These are phyloP conservation scores for Paramecium primaurelia DNA, from an alignment of 73 alveolate species.

Conservation along the genomic window DNA sequence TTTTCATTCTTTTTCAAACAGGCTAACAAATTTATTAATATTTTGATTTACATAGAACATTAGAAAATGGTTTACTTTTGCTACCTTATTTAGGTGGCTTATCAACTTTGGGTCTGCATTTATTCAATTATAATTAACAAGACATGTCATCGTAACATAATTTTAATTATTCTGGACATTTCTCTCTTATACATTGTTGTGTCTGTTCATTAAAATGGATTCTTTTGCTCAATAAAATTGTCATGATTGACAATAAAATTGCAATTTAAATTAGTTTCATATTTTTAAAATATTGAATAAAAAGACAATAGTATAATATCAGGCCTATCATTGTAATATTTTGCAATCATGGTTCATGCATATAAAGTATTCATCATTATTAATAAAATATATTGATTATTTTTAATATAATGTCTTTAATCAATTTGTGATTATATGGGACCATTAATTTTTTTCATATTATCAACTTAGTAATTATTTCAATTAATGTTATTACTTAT, in stretches of 20 bases:
- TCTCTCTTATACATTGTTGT: neutral
- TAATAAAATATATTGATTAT: neutral
- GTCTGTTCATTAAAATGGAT: neutral
- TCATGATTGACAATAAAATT: neutral
- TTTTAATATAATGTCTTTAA: neutral
- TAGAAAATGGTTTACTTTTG: neutral
- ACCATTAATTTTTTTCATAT: neutral
- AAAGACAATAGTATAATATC: neutral
- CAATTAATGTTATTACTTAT: too few relatives aligned
- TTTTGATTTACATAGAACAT: neutral
- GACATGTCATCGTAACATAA: neutral
- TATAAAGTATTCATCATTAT: neutral
- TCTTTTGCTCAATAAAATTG: neutral
- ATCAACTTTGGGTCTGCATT: neutral
- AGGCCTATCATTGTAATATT: slow-evolving; percentile 31
- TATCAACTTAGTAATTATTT: neutral
- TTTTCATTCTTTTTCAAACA: neutral
- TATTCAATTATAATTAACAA: neutral
- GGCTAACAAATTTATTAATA: neutral
- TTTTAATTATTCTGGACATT: neutral
- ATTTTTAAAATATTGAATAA: neutral
- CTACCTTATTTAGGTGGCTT: neutral
- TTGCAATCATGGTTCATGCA: slow-evolving; percentile 32
- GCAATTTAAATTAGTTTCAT: neutral
- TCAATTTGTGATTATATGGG: neutral